A percentile compares a stretch with the other conserved stretches of the same genome.
phyloP scores from a whole-genome alignment of 164 flowering plant genomes.

The Litsea cubeba region DNA sequence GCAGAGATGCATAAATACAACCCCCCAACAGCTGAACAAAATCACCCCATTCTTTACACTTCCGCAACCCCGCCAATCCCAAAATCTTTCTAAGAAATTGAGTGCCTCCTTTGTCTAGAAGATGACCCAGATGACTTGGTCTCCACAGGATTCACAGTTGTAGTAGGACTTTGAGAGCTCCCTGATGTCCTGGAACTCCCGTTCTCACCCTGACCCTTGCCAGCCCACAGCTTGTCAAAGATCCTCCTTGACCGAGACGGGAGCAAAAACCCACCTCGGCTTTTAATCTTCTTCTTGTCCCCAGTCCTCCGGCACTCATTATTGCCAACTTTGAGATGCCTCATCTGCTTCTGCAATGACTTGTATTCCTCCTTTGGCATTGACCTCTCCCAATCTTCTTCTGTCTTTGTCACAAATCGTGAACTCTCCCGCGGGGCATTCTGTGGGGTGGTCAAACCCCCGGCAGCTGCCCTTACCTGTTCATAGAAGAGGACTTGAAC shows the following conservation, averaged over 20 bases:
- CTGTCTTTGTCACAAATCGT: slow-evolving; percentile 30
- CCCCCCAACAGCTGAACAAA: slow-evolving; percentile 7
- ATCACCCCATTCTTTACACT: slow-evolving; percentile 1
- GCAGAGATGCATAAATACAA: neutral
- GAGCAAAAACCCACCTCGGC: slow-evolving; percentile 45
- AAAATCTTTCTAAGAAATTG: slow-evolving; percentile 40
- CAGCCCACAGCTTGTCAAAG: slow-evolving; percentile 68
- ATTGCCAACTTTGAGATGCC: slow-evolving; percentile 32
- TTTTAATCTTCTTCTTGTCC: slow-evolving; percentile 37
- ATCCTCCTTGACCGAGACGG: slow-evolving; percentile 79
- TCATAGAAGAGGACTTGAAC: slow-evolving; percentile 84
- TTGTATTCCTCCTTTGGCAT: slow-evolving; percentile 26
- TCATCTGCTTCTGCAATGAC: slow-evolving; percentile 39
- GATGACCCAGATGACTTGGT: slow-evolving; percentile 53
- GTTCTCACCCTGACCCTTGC: slow-evolving; percentile 48
- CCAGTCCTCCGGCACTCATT: slow-evolving; percentile 33
- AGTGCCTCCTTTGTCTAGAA: slow-evolving; percentile 63
- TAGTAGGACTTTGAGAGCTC: slow-evolving; percentile 72
- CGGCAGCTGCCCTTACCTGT: slow-evolving; percentile 57
- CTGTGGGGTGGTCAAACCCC: slow-evolving; percentile 21
- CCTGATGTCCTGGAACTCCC: slow-evolving; percentile 69
- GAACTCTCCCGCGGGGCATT: slow-evolving; percentile 25
- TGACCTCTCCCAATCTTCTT: slow-evolving; percentile 43
- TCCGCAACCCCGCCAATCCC: neutral
- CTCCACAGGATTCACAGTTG: slow-evolving; percentile 45